Evolutionary conservation across 805 yeast species (phyloP).

Genomic region (Cyberlindnera mississippiensis): DNA sequence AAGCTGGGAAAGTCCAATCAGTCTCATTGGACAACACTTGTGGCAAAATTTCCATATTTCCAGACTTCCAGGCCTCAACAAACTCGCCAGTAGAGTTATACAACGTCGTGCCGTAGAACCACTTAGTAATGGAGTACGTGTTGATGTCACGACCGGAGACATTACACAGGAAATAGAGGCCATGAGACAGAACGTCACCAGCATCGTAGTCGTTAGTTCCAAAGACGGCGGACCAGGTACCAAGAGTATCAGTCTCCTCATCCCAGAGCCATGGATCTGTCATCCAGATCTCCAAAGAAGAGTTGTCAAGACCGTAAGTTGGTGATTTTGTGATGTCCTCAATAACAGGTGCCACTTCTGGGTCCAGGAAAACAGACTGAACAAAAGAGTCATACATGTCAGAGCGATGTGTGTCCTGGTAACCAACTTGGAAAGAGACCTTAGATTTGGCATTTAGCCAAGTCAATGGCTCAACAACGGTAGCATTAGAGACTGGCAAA

Average conservation of each 20-base stretch:
- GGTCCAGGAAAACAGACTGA: constrained; percentile 10
- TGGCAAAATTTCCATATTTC: constrained; percentile 19
- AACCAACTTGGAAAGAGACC: constrained; percentile 20
- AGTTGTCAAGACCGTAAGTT: constrained; percentile 21
- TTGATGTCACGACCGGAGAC: constrained; percentile 24
- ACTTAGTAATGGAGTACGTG: constrained; percentile 14
- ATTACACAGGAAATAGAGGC: constrained; percentile 21
- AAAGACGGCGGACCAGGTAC: constrained; percentile 22
- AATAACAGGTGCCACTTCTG: constrained; percentile 11
- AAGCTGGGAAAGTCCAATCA: constrained; percentile 13
- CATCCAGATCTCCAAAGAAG: constrained; percentile 24
- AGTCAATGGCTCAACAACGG: constrained; percentile 13
- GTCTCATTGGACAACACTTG: constrained; percentile 11
- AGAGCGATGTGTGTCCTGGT: constrained; percentile 20
- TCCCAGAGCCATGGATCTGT: constrained; percentile 23
- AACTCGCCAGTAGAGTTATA: constrained; percentile 26
- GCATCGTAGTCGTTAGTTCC: constrained; percentile 23
- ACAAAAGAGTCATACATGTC: constrained; percentile 8
- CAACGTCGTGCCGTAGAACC: constrained; percentile 23
- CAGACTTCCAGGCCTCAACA: constrained; percentile 22
- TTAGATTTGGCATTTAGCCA: constrained; percentile 21
- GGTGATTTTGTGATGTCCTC: constrained; percentile 19
- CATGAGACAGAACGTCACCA: constrained; percentile 24
- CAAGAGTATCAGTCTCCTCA: constrained; percentile 16
- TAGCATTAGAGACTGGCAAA: constrained; percentile 12